These are phyloP conservation scores for Vicia sativa DNA, from an alignment of 306 rosid species.

Conservation along the genomic window DNA sequence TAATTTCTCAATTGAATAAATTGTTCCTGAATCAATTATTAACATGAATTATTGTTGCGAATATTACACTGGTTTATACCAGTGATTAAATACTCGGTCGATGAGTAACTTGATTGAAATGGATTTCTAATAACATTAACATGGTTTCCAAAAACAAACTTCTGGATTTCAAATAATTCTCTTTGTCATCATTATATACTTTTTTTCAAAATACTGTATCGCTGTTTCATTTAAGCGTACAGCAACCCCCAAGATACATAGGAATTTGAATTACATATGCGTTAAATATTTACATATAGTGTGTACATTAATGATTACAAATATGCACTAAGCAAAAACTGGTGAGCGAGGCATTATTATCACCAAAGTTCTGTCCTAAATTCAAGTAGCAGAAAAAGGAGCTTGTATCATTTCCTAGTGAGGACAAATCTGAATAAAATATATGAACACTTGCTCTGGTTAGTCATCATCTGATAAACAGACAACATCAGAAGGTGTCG, in stretches of 20 bases:
- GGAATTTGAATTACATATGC: constrained; percentile 20
- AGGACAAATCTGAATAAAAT: constrained; percentile 13
- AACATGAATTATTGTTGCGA: no score
- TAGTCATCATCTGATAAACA: constrained; percentile 86
- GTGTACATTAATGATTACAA: constrained; percentile 14
- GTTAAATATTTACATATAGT: constrained; percentile 16
- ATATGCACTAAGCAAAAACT: not conserved
- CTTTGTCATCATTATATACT: no score
- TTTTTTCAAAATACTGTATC: no score
- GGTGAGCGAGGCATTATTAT: constrained; percentile 14
- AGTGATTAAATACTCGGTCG: no score
- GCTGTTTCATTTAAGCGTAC: not conserved
- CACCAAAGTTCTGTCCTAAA: constrained; percentile 29
- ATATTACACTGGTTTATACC: no score
- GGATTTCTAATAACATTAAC: no score
- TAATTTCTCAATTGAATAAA: no score
- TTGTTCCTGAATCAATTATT: no score
- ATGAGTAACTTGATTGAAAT: no score
- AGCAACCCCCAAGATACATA: not conserved
- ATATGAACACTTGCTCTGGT: constrained; percentile 29
- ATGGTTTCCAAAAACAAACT: no score
- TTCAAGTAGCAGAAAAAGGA: constrained; percentile 16
- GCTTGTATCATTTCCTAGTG: constrained; percentile 24
- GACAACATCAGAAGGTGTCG: constrained; percentile 51
- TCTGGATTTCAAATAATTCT: no score